Base-by-base conservation (phyloP, 2,329 filamentous ascomycete genomes). In the Byssothecium circinans region DNA sequence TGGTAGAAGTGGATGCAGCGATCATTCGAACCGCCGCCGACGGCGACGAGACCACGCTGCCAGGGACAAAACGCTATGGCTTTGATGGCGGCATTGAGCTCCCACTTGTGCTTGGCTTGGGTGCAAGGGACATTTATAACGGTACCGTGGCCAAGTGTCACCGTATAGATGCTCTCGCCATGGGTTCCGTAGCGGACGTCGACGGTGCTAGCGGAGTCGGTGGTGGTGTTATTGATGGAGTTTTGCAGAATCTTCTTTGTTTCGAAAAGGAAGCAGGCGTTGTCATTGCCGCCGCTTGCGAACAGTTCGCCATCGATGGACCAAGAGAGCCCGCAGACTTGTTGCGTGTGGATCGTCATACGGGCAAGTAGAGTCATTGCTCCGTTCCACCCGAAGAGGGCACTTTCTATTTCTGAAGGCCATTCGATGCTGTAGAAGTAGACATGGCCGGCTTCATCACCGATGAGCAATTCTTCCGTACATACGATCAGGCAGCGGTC, bases 1-100 rank as follows among this genome's bases (percentile, higher is more conserved):
- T 97, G 91, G 71, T 88, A 96, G 75, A 99, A 99, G 72, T 95
- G 91, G 48, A 99, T 96, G 68, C 90, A 90, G 60, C 90, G 89
- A 74, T 99, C 92, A 62, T 95, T 95, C 37, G 89, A 92, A 19
- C 94, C 94, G 32, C 94, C 92, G 2, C 94, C 91, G 1, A 92
- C 95, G 12, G 94, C 94, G 32, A 99, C 73, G 4, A 99, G 79
- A 3, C 87, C 88, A 19, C 88, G 83, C 47, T 92, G 88, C 92
- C 91, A 99, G 0, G 94, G 92, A 54, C 92, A 95, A 71, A 97
- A 97, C 2, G 94, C 91, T 58, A 97, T 94, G 25, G 94, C 94
- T 71, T 99, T 99, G 57, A 97, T 88, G 2, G 94, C 94, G 0
- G 92, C 92, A 20, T 83, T 83, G 67, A 99, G 90, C 10, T 78